These are phyloP conservation scores for Auricularia auricula-judae DNA, from an alignment of 768 basidiomycete genomes.

Conservation along the genomic window DNA sequence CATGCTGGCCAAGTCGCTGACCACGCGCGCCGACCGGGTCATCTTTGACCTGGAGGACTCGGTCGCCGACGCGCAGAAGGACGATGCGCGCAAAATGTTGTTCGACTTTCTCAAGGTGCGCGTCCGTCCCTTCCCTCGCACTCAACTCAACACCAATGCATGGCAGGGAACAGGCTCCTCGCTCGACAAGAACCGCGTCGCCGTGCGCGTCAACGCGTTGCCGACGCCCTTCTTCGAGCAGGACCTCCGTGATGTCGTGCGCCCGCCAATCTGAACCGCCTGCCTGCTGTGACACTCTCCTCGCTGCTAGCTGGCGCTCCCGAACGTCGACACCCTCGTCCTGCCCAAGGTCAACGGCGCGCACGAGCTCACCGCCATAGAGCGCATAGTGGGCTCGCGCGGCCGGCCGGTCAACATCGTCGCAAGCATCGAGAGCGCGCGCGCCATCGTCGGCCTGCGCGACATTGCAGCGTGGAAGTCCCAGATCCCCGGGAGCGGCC, in stretches of 20 bases:
- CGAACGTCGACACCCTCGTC: constrained; percentile 52
- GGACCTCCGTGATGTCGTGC: constrained; percentile 31
- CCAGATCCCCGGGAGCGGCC: constrained; percentile 34
- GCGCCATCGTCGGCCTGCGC: constrained; percentile 51
- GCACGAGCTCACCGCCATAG: constrained; percentile 53
- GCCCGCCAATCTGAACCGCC: background rate
- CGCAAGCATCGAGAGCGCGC: constrained; percentile 80
- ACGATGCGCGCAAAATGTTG: constrained; percentile 44
- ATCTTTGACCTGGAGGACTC: constrained; percentile 90
- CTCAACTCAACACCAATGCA: constrained; percentile 2
- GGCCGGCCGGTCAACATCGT: constrained; percentile 43
- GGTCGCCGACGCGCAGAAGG: constrained; percentile 51
- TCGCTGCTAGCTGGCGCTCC: constrained; percentile 29
- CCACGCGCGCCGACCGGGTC: constrained; percentile 53
- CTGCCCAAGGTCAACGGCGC: constrained; percentile 75
- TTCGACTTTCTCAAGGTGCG: constrained; percentile 45
- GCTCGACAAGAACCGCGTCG: constrained; percentile 41
- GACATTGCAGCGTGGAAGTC: constrained; percentile 64
- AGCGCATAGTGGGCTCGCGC: constrained; percentile 29
- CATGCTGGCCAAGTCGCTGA: constrained; percentile 73
- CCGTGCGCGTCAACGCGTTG: constrained; percentile 61
- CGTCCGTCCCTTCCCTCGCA: background rate
- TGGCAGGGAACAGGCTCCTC: constrained; percentile 4
- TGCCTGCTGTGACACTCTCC: background rate
- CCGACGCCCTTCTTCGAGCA: constrained; percentile 53